Percentiles rank a stretch among this genome's conserved stretches.
Conservation (phyloP, 805 yeast genomes). For the Yamadazyma nakazawae region DNA sequence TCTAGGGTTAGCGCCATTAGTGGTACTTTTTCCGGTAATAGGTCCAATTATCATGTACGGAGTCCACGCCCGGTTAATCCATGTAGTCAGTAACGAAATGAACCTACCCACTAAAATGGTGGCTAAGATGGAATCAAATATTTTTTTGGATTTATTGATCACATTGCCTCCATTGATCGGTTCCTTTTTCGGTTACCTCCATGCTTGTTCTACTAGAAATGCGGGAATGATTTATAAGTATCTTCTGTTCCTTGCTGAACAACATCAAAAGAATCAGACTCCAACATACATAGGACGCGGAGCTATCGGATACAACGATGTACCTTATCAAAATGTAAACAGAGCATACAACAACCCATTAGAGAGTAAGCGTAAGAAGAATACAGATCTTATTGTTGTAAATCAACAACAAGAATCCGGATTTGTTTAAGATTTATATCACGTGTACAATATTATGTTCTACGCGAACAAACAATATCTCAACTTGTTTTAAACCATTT, state of each 20-base stretch:
- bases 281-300: constrained; percentile 22
- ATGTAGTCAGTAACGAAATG: constrained; percentile 54
- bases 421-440: constrained; percentile 12
- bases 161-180: constrained; percentile 83
- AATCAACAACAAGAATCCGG: constrained; percentile 19
- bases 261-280: constrained; percentile 16
- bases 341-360: background rate
- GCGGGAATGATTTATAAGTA: constrained; percentile 68
- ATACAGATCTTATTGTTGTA: constrained; percentile 10
- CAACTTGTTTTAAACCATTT: background rate
- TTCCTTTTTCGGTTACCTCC: constrained; percentile 70
- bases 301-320: constrained; percentile 6
- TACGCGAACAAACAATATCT: background rate
- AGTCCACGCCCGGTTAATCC: constrained; percentile 66
- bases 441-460: background rate
- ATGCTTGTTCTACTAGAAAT: constrained; percentile 84
- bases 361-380: background rate
- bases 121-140: constrained; percentile 74
- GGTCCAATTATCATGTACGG: constrained; percentile 84
- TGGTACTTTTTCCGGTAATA: constrained; percentile 66
- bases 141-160: constrained; percentile 67
- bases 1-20: constrained; percentile 72
- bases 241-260: constrained; percentile 18
- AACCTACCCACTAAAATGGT: constrained; percentile 55
- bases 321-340: background rate